Conservation (phyloP, 2,329 filamentous ascomycete species). For the Botryotinia calthae region DNA sequence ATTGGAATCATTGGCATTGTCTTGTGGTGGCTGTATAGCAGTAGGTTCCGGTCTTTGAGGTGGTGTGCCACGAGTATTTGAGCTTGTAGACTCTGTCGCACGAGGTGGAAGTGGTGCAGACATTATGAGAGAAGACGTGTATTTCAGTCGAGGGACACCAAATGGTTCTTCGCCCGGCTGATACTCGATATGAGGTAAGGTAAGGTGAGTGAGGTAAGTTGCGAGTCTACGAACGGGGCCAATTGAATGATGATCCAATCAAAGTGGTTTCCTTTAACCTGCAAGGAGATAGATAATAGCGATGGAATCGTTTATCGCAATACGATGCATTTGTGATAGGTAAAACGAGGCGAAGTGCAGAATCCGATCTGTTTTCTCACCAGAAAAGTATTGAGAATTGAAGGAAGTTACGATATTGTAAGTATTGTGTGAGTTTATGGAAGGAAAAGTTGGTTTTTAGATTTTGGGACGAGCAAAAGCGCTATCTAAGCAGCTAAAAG, state of each 20-base stretch:
- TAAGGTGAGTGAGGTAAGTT: not conserved
- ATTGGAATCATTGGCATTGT: slow-evolving; percentile 22
- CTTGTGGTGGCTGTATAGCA: slow-evolving; percentile 28
- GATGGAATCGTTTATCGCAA: not conserved
- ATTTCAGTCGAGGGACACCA: not conserved
- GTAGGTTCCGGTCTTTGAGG: slow-evolving; percentile 31
- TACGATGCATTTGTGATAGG: slow-evolving; percentile 3
- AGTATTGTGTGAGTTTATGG: not conserved
- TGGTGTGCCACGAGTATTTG: slow-evolving; percentile 22
- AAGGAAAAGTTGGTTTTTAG: not conserved
- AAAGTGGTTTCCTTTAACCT: not conserved
- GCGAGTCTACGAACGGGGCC: not conserved
- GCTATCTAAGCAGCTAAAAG: not conserved
- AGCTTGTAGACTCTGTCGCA: slow-evolving; percentile 18
- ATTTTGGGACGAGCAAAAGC: not conserved
- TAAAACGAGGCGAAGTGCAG: not conserved
- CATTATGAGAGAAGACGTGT: slow-evolving; percentile 23
- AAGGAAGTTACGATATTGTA: not conserved
- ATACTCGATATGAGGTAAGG: not conserved
- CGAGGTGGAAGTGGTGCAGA: slow-evolving; percentile 28
- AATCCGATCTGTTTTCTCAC: not conserved
- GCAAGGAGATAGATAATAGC: slow-evolving; percentile 10
- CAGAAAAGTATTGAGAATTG: not conserved
- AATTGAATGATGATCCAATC: not conserved
- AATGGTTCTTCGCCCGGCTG: not conserved